phyloP scores from a whole-genome alignment of 345 rosid species.

The Hibiscus syriacus region DNA sequence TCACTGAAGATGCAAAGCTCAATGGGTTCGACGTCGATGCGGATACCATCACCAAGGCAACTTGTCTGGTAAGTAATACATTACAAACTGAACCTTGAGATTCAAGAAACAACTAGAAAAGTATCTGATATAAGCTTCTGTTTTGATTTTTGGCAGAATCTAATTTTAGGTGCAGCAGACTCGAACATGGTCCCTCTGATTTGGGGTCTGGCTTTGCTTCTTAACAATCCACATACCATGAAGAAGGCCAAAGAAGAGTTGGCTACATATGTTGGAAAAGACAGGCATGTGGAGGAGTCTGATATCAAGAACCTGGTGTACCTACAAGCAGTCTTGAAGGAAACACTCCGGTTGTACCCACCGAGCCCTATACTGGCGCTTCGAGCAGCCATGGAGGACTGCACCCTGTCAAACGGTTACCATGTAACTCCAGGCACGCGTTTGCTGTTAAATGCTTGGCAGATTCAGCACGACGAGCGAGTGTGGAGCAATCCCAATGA shows the following conservation, averaged over 20 bases:
- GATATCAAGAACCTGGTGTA: conserved; percentile 22
- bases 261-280: conserved; percentile 18
- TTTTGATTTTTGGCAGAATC: neutral
- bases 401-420: neutral
- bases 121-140: neutral
- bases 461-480: neutral
- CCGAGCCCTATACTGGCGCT: neutral
- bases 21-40: no score
- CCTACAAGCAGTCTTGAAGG: conserved; percentile 27
- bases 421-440: neutral
- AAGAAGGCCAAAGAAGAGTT: conserved; percentile 14
- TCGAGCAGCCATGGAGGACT: neutral
- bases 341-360: conserved; percentile 33
- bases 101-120: no score
- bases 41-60: no score
- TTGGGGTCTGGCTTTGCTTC: conserved; percentile 16
- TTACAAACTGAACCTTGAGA: neutral
- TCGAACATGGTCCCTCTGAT: conserved; percentile 9
- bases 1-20: no score
- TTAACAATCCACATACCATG: conserved; percentile 8
- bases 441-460: neutral
- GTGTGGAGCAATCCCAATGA: neutral
- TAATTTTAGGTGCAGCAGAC: conserved; percentile 9
- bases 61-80: neutral
- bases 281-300: conserved; percentile 17